phyloP scores from a whole-genome alignment of 345 rosid genomes.

The Lepidium didymum region DNA sequence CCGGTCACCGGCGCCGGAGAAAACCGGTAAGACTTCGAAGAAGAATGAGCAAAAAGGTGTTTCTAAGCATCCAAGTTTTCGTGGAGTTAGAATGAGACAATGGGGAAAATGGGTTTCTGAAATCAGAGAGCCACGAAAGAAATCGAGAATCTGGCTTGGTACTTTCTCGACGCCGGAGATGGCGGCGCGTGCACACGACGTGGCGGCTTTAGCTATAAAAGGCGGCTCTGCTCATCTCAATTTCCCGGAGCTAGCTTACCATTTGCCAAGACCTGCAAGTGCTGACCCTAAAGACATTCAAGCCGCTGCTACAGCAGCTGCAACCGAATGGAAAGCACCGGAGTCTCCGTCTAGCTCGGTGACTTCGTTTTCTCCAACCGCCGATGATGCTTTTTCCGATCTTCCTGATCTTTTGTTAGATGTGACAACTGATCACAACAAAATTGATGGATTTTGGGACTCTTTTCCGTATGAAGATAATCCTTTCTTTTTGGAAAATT shows the following conservation, averaged over 20 bases:
- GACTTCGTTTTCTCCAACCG: slow-evolving; percentile 29
- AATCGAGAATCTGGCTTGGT: slow-evolving; percentile 93
- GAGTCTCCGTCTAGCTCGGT: slow-evolving; percentile 28
- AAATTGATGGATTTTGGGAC: slow-evolving; percentile 40
- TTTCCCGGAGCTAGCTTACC: slow-evolving; percentile 58
- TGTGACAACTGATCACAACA: slow-evolving; percentile 18
- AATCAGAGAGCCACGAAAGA: slow-evolving; percentile 82
- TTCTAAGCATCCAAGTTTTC: slow-evolving; percentile 43
- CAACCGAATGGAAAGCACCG: slow-evolving; percentile 30
- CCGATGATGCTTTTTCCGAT: slow-evolving; percentile 58
- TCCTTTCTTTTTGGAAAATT: slow-evolving; percentile 19
- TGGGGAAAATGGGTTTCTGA: slow-evolving; percentile 99
- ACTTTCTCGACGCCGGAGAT: slow-evolving; percentile 83
- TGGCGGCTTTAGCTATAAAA: slow-evolving; percentile 72
- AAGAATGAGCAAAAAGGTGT: slow-evolving; percentile 6
- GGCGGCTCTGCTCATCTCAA: slow-evolving; percentile 71
- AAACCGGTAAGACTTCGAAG: neutral
- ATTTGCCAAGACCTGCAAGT: slow-evolving; percentile 61
- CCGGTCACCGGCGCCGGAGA: slow-evolving; percentile 19
- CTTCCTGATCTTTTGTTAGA: slow-evolving; percentile 61
- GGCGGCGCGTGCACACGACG: slow-evolving; percentile 98
- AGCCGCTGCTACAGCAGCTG: slow-evolving; percentile 77
- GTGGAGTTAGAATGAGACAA: slow-evolving; percentile 85
- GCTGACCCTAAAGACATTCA: slow-evolving; percentile 80
- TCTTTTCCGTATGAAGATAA: slow-evolving; percentile 38